Evolutionary conservation across 2,329 filamentous ascomycete species (phyloP).

Genomic region (Akanthomyces uredinophilus): DNA sequence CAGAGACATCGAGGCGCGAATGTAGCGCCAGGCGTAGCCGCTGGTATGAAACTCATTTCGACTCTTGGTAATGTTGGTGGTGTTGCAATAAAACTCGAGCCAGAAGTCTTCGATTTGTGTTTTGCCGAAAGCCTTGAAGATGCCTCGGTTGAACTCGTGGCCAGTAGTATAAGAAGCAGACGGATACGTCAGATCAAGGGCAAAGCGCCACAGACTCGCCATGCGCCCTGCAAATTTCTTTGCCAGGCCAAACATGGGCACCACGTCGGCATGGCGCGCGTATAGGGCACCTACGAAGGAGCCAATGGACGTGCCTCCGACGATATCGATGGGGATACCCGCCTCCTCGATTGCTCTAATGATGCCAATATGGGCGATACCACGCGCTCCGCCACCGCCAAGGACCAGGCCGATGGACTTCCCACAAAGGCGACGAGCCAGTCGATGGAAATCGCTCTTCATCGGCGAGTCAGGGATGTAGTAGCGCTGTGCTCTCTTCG

Average conservation of each 20-base stretch:
- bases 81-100: slow-evolving; percentile 99
- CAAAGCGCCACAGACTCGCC: slow-evolving; percentile 99
- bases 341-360: slow-evolving; percentile 94
- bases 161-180: slow-evolving; percentile 96
- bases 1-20: slow-evolving; percentile 93
- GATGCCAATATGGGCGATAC: slow-evolving; percentile 88
- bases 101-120: slow-evolving; percentile 98
- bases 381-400: slow-evolving; percentile 86
- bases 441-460: slow-evolving; percentile 93
- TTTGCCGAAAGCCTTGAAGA: slow-evolving; percentile 97
- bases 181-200: slow-evolving; percentile 90
- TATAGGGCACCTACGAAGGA: slow-evolving; percentile 94
- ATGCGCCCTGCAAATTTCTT: slow-evolving; percentile 99
- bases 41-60: slow-evolving; percentile 89
- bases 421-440: slow-evolving; percentile 84
- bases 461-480: slow-evolving; percentile 90
- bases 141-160: slow-evolving; percentile 97
- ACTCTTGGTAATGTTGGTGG: slow-evolving; percentile 95
- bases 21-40: slow-evolving; percentile 96
- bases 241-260: slow-evolving; percentile 91
- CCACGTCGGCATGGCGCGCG: slow-evolving; percentile 90
- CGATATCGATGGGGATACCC: slow-evolving; percentile 89
- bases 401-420: slow-evolving; percentile 93
- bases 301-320: slow-evolving; percentile 94
- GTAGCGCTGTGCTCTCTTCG: slow-evolving; percentile 81